A percentile compares a stretch with the other conserved stretches of the same genome.
phyloP scores from a whole-genome alignment of 2,329 filamentous ascomycete genomes.

The Sclerotiophoma versabilis region DNA sequence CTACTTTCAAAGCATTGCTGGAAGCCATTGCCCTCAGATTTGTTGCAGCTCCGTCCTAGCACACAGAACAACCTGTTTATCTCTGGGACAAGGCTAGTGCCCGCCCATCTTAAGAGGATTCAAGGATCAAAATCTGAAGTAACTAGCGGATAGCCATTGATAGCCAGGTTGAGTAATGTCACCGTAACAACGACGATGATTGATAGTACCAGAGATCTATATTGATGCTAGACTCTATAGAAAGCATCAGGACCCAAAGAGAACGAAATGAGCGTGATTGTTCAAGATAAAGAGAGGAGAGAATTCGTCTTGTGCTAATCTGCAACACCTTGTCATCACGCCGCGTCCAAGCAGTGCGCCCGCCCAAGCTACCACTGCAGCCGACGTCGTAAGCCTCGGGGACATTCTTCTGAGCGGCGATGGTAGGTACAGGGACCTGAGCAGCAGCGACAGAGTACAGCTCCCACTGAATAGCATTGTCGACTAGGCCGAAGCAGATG shows the following conservation, averaged over 20 bases:
- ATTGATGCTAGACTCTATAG: constrained; percentile 5
- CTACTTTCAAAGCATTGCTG: no score
- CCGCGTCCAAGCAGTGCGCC: constrained; percentile 1
- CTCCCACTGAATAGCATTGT: constrained; percentile 24
- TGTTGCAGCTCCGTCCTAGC: no score
- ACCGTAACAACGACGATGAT: no score
- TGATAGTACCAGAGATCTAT: constrained; percentile 2
- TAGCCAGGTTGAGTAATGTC: no score
- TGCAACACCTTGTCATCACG: neutral
- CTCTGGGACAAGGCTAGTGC: no score
- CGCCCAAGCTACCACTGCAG: constrained; percentile 5
- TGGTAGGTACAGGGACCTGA: constrained; percentile 15
- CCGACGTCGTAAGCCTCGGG: constrained; percentile 22
- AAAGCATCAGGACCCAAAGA: neutral
- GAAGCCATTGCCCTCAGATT: no score
- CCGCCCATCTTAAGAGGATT: no score
- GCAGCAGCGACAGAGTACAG: constrained; percentile 21
- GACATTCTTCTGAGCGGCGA: constrained; percentile 8
- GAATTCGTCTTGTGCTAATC: neutral
- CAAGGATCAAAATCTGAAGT: no score
- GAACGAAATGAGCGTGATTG: neutral
- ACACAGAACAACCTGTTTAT: no score
- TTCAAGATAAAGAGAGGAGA: neutral
- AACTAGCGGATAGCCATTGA: no score
- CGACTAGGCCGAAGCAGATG: constrained; percentile 26